Evolutionary conservation across 2,329 filamentous ascomycete species (phyloP).

Genomic region (Ophiostoma angusticollis): DNA sequence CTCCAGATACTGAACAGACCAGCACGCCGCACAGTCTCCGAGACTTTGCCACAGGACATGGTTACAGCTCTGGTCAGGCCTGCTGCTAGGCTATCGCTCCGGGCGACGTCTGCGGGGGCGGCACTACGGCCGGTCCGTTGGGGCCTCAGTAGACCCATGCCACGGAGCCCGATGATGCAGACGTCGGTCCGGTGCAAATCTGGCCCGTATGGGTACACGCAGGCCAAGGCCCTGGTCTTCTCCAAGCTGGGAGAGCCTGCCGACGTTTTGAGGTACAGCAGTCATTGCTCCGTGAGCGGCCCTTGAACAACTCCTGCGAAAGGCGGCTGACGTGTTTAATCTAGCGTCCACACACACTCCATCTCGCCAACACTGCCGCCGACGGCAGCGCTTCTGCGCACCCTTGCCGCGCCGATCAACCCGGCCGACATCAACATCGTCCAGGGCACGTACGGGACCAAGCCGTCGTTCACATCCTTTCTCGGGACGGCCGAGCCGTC

Average conservation of each 20-base stretch:
- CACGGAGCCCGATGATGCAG: constrained; percentile 2
- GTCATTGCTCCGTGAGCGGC: neutral
- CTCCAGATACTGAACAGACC: too few relatives aligned
- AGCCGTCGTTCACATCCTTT: constrained; percentile 60
- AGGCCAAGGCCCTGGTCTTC: constrained; percentile 72
- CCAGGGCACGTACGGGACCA: constrained; percentile 87
- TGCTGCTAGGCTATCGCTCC: constrained; percentile 6
- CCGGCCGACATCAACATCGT: constrained; percentile 97
- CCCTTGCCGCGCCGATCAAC: constrained; percentile 87
- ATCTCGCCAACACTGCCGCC: constrained; percentile 61
- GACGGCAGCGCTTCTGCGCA: constrained; percentile 59
- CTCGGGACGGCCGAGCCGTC: constrained; percentile 65
- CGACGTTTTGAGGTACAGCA: constrained; percentile 48
- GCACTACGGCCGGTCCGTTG: neutral
- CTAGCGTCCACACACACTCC: constrained; percentile 61
- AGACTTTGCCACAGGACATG: constrained; percentile 4
- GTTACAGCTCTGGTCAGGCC: constrained; percentile 7
- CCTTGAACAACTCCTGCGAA: neutral
- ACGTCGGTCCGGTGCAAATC: constrained; percentile 33
- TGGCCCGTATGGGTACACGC: constrained; percentile 65
- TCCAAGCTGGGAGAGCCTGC: constrained; percentile 61
- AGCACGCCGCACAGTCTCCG: too few relatives aligned
- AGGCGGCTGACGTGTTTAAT: too few relatives aligned
- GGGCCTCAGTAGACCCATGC: neutral
- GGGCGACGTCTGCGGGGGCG: constrained; percentile 1